Conservation (phyloP, 164 flowering plant species). For the Amborella trichopoda region DNA sequence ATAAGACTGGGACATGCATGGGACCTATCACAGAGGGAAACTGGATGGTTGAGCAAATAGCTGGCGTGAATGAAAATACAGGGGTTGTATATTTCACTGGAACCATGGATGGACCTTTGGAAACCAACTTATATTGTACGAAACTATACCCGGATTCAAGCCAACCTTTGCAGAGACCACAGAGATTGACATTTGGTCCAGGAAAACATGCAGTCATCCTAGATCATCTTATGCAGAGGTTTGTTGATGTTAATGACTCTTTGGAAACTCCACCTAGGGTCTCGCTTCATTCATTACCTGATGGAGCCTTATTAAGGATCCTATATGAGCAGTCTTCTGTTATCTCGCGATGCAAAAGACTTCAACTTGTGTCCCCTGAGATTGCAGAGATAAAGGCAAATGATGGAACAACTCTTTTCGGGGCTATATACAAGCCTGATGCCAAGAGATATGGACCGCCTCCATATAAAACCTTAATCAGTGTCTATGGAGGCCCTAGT, state of each 20-base stretch:
- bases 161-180: constrained; percentile 19
- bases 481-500: constrained; percentile 85
- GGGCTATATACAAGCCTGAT: constrained; percentile 77
- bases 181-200: constrained; percentile 50
- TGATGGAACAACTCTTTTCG: constrained; percentile 68
- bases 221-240: constrained; percentile 74
- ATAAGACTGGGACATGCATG: constrained; percentile 48
- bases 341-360: constrained; percentile 39
- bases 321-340: constrained; percentile 52
- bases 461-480: constrained; percentile 73
- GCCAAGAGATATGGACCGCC: constrained; percentile 67
- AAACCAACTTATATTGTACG: constrained; percentile 54
- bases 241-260: constrained; percentile 73
- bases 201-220: constrained; percentile 82
- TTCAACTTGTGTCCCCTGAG: constrained; percentile 73
- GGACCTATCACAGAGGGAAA: constrained; percentile 87
- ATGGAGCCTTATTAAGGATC: constrained; percentile 53
- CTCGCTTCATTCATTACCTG: constrained; percentile 45
- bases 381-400: constrained; percentile 44
- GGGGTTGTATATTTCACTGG: constrained; percentile 77
- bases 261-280: constrained; percentile 62
- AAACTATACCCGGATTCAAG: constrained; percentile 34
- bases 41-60: constrained; percentile 92
- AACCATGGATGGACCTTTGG: constrained; percentile 69
- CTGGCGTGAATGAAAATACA: constrained; percentile 73